Conservation (phyloP, 768 basidiomycete species). For the Tulasnella sp. region DNA sequence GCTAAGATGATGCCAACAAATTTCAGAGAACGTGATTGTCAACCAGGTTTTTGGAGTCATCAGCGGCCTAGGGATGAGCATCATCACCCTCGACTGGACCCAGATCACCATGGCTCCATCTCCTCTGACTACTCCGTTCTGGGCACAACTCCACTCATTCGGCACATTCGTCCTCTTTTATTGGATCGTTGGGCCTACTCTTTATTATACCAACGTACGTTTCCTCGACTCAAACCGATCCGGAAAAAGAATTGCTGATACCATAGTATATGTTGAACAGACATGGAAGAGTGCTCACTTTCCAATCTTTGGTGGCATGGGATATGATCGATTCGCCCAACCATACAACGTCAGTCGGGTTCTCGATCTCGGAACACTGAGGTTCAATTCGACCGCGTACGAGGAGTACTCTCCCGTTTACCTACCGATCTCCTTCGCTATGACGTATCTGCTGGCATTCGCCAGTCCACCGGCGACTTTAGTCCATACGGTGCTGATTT, state of each 20-base stretch:
- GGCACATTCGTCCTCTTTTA: slow-evolving; percentile 82
- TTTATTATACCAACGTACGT: slow-evolving; percentile 94
- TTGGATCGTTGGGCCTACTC: slow-evolving; percentile 84
- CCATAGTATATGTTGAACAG: slow-evolving; percentile 26
- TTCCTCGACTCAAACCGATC: too few species aligned
- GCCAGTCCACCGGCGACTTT: slow-evolving; percentile 42
- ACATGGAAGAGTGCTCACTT: slow-evolving; percentile 43
- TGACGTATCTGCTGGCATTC: slow-evolving; percentile 43
- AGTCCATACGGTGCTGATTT: slow-evolving; percentile 43
- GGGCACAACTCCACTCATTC: slow-evolving; percentile 91
- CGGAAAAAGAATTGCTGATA: too few species aligned
- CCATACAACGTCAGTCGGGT: slow-evolving; percentile 42
- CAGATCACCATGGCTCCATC: slow-evolving; percentile 64
- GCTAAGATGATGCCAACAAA: too few species aligned
- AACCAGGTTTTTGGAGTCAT: too few species aligned
- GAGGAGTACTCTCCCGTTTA: slow-evolving; percentile 45
- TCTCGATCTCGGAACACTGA: slow-evolving; percentile 32
- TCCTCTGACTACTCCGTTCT: slow-evolving; percentile 86
- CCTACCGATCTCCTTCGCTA: slow-evolving; percentile 42
- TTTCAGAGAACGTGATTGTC: too few species aligned
- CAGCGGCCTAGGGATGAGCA: slow-evolving; percentile 83
- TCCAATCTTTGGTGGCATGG: slow-evolving; percentile 40
- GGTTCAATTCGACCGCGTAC: slow-evolving; percentile 44
- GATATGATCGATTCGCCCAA: slow-evolving; percentile 43
- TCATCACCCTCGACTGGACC: slow-evolving; percentile 92